Evolutionary conservation across 179 eudicot species (phyloP), one percentile per base, ranked within the genome.

Genomic region (Carnegiea gigantea): DNA sequence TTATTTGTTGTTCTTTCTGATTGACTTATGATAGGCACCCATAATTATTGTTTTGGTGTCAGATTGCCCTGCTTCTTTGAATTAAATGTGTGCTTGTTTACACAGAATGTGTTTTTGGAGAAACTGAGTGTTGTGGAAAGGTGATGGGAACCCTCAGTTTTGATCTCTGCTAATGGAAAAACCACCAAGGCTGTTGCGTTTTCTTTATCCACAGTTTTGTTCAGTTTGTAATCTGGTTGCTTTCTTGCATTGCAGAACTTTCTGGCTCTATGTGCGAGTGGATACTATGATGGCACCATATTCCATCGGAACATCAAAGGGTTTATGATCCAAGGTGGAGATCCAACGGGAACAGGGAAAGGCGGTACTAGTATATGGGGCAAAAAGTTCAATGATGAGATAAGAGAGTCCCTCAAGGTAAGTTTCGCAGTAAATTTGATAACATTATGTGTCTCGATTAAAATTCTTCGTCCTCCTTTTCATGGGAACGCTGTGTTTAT

Each of bases 321-420:
- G 70, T 96, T 96, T 82, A 94, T 96, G 99, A 94, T 96, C 87
- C 99, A 96, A 91, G 99, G 98, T 74, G 99, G 99, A 79, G 99
- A 96, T 81, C 99, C 98, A 10, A 96, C 95, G 1, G 97, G 95
- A 49, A 94, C 95, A 21, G 98, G 99, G 80, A 96, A 94, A 92
- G 99, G 99, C 44, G 99, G 98, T 78, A 94, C 91, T 44, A 96
- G 99, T 80, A 92, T 96, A 83, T 96, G 99, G 99, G 95, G 95
- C 28, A 92, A 91, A 86, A 96, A 94, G 89, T 96, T 92, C 88
- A 93, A 89, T 82, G 99, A 96, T 82, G 99, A 96, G 88, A 96
- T 96, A 83, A 89, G 98, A 79, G 99, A 96, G 88, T 92, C 99
- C 73, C 93, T 96, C 64, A 96, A 94, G 94, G 98, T 96, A 90